Evolutionary conservation across 2,329 filamentous ascomycete species (phyloP), one percentile per base, ranked within the genome.

Genomic region (Paracoccidioides lutzii): DNA sequence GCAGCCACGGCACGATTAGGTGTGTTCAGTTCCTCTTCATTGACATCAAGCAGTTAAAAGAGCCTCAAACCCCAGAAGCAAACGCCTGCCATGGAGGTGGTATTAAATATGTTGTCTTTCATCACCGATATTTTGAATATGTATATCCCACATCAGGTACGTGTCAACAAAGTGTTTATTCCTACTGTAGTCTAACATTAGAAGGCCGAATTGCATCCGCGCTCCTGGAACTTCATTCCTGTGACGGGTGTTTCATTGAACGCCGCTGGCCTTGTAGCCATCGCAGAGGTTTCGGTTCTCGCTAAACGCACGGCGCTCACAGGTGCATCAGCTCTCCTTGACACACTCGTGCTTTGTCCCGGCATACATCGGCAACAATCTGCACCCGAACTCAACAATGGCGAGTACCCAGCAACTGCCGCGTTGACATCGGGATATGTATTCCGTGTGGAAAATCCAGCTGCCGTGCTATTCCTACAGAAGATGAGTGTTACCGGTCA

Each of bases 311-410:
- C 81, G 2, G 76, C 74, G 14, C 71, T 83, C 46, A 76, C 74
- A 2, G 81, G 81, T 32, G 79, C 78, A 2, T 77, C 79, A 0
- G 76, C 75, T 2, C 79, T 78, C 71, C 68, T 81, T 0, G 81
- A 84, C 64, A 70, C 71, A 6, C 70, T 84, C 9, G 70, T 83
- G 10, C 72, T 84, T 2, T 80, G 78, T 1, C 81, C 81, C 0
- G 81, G 82, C 0, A 63, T 84, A 52, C 82, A 84, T 66, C 78
- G 78, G 60, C 80, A 84, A 61, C 79, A 83, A 61, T 73, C 76
- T 3, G 80, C 79, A 8, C 73, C 79, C 10, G 72, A 74, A 0
- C 67, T 83, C 14, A 72, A 72, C 57, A 67, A 63, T 5, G 71
- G 71, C 2, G 73, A 76, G 55, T 69, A 67, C 54, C 66, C 70